Percentiles rank a stretch among this genome's conserved stretches.
Conservation (phyloP, 2,329 filamentous ascomycete species). For the Penicillium rolfsii region DNA sequence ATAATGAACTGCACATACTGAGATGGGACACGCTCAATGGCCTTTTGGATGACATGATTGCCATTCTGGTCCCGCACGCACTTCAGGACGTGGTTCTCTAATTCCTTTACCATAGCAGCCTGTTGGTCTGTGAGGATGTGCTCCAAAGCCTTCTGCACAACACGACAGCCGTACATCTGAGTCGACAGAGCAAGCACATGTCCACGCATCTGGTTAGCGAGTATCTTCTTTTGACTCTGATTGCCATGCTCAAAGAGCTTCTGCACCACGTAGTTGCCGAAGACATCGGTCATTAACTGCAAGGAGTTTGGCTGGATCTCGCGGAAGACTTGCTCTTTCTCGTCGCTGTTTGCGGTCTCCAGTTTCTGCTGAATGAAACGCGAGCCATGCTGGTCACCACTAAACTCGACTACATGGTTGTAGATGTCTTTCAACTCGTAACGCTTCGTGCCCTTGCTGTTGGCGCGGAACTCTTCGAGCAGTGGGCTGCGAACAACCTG, state of each 20-base stretch:
- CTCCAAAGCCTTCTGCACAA: constrained; percentile 94
- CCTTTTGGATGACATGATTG: constrained; percentile 95
- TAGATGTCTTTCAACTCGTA: constrained; percentile 91
- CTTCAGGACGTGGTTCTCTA: constrained; percentile 73
- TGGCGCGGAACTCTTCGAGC: constrained; percentile 77
- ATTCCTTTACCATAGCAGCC: constrained; percentile 77
- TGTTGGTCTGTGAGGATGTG: constrained; percentile 92
- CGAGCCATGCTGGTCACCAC: constrained; percentile 92
- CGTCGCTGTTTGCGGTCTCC: constrained; percentile 89
- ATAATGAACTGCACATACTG: constrained; percentile 85
- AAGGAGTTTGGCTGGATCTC: constrained; percentile 84
- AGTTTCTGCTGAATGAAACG: constrained; percentile 94
- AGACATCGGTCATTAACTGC: constrained; percentile 93
- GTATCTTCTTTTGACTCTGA: constrained; percentile 84
- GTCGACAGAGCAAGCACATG: constrained; percentile 77
- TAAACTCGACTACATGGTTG: constrained; percentile 86
- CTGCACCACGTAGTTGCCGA: constrained; percentile 97
- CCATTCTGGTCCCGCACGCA: constrained; percentile 88
- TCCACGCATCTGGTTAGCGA: constrained; percentile 85
- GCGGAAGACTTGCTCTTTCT: constrained; percentile 86
- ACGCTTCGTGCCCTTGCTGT: constrained; percentile 70
- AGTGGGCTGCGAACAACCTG: constrained; percentile 70
- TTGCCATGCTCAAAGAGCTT: constrained; percentile 97
- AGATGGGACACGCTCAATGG: constrained; percentile 77
- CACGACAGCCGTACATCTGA: constrained; percentile 92